A percentile compares a stretch with the other conserved stretches of the same genome.
Conservation (phyloP, 371 early-diverging fungal species). For the Apophysomyces variabilis region DNA sequence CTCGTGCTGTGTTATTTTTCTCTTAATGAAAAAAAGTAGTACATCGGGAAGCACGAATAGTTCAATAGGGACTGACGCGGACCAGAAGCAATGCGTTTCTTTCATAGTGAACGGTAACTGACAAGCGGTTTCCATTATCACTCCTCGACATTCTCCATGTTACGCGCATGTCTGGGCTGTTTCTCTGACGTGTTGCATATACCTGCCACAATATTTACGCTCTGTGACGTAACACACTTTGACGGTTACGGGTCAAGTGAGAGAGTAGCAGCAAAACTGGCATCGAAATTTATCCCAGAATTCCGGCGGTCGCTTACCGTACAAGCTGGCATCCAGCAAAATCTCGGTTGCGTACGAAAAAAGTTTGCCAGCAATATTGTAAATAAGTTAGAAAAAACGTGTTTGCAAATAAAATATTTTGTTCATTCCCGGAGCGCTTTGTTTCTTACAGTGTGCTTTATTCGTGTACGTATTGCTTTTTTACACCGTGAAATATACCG, state of each 20-base stretch:
- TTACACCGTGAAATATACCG: too few species aligned
- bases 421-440: neutral
- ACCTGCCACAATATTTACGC: neutral
- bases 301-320: neutral
- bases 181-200: neutral
- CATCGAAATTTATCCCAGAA: neutral
- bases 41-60: too few species aligned
- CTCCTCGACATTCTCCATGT: too few species aligned
- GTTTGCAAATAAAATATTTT: neutral
- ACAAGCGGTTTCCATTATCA: too few species aligned
- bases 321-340: neutral
- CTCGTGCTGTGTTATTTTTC: too few species aligned
- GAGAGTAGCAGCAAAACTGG: conserved; percentile 1
- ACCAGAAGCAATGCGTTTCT: too few species aligned
- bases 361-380: neutral
- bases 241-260: neutral
- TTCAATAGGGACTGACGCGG: too few species aligned
- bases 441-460: too few species aligned
- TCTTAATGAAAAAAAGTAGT: too few species aligned
- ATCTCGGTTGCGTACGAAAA: neutral
- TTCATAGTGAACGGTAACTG: too few species aligned
- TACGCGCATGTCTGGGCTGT: too few species aligned
- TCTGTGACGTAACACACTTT: neutral
- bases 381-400: neutral
- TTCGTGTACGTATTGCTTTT: too few species aligned